phyloP scores from a whole-genome alignment of 2,329 filamentous ascomycete species.

The Cladosporium sp. region DNA sequence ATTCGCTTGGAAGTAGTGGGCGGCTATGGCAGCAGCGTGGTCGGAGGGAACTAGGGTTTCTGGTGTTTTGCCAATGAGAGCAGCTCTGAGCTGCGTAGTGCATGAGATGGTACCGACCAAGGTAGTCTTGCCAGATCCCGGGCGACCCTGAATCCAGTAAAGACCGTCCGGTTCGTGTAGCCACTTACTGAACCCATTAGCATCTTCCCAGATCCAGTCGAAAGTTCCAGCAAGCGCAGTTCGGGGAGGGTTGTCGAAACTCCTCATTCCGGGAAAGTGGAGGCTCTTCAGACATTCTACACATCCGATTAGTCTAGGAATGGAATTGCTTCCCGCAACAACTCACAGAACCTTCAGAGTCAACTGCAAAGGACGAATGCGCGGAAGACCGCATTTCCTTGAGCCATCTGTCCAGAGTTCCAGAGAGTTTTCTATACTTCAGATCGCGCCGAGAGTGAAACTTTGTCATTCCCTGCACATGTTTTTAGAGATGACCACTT shows the following conservation, averaged over 20 bases:
- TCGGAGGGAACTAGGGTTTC: too few relatives aligned
- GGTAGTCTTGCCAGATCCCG: neutral
- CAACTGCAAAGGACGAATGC: too few relatives aligned
- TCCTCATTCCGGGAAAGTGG: neutral
- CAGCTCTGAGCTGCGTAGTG: neutral
- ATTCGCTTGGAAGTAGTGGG: neutral
- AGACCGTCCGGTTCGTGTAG: neutral
- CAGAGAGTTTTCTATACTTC: neutral
- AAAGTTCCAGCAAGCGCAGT: neutral
- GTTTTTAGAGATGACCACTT: neutral
- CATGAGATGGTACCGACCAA: neutral
- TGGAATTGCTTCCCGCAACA: too few relatives aligned
- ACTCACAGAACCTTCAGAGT: too few relatives aligned
- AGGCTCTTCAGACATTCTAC: neutral
- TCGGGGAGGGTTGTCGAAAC: neutral
- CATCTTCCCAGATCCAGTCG: neutral
- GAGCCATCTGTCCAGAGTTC: neutral
- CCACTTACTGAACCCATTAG: neutral
- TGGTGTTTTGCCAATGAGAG: neutral
- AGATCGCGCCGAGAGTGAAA: neutral
- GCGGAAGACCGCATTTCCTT: neutral
- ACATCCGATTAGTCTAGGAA: too few relatives aligned
- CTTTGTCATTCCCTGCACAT: neutral
- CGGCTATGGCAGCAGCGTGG: too few relatives aligned
- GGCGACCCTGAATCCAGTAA: neutral